These are phyloP conservation scores for Phytophthora agathidicida DNA, from an alignment of 352 stramenopile species.

Conservation along the genomic window DNA sequence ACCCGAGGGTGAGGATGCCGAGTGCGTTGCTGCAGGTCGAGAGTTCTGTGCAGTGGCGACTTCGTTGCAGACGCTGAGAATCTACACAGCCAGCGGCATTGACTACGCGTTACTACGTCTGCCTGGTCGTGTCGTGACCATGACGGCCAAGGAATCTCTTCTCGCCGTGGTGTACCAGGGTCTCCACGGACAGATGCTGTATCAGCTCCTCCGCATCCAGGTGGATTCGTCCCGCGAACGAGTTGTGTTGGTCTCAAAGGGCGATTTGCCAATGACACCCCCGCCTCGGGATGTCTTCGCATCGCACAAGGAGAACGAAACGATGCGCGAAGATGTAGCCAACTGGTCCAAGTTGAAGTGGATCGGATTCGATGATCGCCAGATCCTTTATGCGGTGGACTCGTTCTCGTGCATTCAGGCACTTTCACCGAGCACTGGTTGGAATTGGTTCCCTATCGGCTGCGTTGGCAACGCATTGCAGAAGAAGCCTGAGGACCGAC, in stretches of 20 bases:
- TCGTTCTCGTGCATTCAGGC: conserved; percentile 71
- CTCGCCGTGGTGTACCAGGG: conserved; percentile 79
- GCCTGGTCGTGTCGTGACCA: conserved; percentile 71
- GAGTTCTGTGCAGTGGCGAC: conserved; percentile 83
- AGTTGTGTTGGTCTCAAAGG: conserved; percentile 52
- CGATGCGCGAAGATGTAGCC: conserved; percentile 37
- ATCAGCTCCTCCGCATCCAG: conserved; percentile 58
- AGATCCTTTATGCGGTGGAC: conserved; percentile 76
- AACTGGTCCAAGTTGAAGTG: conserved; percentile 72
- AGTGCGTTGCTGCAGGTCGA: conserved; percentile 60
- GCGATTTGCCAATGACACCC: conserved; percentile 62
- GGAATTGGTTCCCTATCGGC: conserved; percentile 78
- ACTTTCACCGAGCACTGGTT: conserved; percentile 54
- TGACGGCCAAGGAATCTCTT: conserved; percentile 58
- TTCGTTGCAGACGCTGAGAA: conserved; percentile 70
- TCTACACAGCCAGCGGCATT: conserved; percentile 76
- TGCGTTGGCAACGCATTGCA: conserved; percentile 65
- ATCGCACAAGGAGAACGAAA: conserved; percentile 71
- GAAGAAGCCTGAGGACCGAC: conserved; percentile 64
- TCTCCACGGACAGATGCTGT: conserved; percentile 48
- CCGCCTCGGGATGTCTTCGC: conserved; percentile 69
- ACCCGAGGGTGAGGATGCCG: conserved; percentile 72
- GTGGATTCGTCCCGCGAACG: conserved; percentile 46
- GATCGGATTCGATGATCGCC: conserved; percentile 80
- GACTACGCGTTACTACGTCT: conserved; percentile 68